Evolutionary conservation across 2,329 filamentous ascomycete genomes (phyloP).

Genomic region (Emmonsiellopsis sp.): DNA sequence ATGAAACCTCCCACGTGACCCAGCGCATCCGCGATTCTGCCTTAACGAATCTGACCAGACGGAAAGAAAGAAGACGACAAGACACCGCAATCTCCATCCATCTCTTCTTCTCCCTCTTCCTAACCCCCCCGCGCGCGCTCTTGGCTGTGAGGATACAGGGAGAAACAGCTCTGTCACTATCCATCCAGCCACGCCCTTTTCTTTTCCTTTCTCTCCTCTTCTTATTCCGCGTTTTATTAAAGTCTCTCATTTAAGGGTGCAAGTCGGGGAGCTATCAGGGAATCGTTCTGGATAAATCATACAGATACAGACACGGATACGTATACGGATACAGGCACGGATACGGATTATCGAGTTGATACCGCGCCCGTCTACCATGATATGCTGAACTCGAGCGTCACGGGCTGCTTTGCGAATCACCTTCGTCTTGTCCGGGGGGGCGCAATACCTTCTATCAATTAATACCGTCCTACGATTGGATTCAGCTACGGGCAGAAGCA

Average conservation of each 20-base stretch:
- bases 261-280: too few species aligned
- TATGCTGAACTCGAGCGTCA: not conserved
- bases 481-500: too few species aligned
- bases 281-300: too few species aligned
- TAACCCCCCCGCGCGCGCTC: not conserved
- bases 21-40: not conserved
- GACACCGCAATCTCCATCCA: not conserved
- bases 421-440: not conserved
- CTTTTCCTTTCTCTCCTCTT: too few species aligned
- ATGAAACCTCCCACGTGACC: not conserved
- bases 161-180: too few species aligned
- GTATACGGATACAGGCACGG: too few species aligned
- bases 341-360: too few species aligned
- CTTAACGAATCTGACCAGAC: not conserved
- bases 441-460: not conserved
- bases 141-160: not conserved
- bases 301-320: too few species aligned
- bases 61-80: not conserved
- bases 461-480: too few species aligned
- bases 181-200: too few species aligned
- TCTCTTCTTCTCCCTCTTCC: not conserved
- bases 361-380: not conserved
- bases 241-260: too few species aligned
- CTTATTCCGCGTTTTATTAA: too few species aligned
- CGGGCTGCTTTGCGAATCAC: not conserved